Evolutionary conservation across 257 asterid species (phyloP).

Genomic region (Forsythia suspensa): DNA sequence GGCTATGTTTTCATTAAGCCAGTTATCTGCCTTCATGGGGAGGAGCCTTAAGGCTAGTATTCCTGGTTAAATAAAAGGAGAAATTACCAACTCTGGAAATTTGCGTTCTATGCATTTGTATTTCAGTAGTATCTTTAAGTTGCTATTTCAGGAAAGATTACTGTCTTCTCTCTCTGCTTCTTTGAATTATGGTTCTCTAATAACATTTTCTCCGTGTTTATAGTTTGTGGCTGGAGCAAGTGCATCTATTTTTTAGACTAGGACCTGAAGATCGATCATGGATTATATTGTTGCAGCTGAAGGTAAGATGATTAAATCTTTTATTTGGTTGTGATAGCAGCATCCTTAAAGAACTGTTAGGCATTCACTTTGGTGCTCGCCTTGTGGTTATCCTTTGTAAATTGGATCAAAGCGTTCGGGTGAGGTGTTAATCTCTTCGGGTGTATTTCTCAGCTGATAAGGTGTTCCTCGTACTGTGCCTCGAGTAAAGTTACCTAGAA

Average conservation of each 20-base stretch:
- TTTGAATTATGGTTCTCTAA: slow-evolving; percentile 15
- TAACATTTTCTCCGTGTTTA: slow-evolving; percentile 23
- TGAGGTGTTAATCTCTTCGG: not conserved
- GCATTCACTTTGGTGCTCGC: slow-evolving; percentile 9
- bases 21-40: slow-evolving; percentile 5
- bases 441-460: slow-evolving; percentile 11
- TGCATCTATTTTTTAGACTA: slow-evolving; percentile 53
- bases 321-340: slow-evolving; percentile 9
- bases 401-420: slow-evolving; percentile 6
- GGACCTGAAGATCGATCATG: slow-evolving; percentile 53
- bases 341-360: slow-evolving; percentile 9
- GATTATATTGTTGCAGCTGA: slow-evolving; percentile 59
- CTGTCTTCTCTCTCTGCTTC: not conserved
- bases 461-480: not conserved
- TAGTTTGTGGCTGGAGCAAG: slow-evolving; percentile 83
- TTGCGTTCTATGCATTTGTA: slow-evolving; percentile 4
- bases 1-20: not conserved
- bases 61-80: slow-evolving; percentile 1
- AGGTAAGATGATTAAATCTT: slow-evolving; percentile 42
- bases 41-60: slow-evolving; percentile 4
- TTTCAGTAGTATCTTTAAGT: not conserved
- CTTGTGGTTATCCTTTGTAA: slow-evolving; percentile 8
- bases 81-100: not conserved
- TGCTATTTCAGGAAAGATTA: not conserved
- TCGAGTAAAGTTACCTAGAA: not conserved